Base-by-base conservation (phyloP, 345 rosid genomes). In the Turnera subulata region DNA sequence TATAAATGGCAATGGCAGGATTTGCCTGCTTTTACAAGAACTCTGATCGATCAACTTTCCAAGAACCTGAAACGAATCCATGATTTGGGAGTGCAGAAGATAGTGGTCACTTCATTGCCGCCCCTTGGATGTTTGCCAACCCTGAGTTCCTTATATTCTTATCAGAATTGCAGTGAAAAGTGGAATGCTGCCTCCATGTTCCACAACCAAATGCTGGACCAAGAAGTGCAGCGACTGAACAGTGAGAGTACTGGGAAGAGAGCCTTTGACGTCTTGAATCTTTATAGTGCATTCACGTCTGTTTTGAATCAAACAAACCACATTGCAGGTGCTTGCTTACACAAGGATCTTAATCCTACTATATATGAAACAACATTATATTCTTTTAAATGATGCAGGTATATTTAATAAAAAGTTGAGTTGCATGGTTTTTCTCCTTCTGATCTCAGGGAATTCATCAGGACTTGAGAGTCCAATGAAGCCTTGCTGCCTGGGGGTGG, bases 401-500 rank as follows among this genome's bases (percentile, higher is more conserved):
- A 40, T 4, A 40, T 12, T 12, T 12, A 40, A 40, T 12, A 10
- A 15, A 40, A 2, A 40, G 11, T 4, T 12, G n/a, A 40, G 13
- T 40, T 10, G 11, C 45, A 15, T 40, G 15, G 10, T 33, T 56
- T 9, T 29, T 21, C 24, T 17, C 17, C 44, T 68, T 4, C 21
- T 23, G 15, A 17, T 35, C 5, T 57, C 74, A 78, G 78, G 75
- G 17, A 49, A 14, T 12, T 23, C 14, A 39, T 29, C 52, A 22
- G 23, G 13, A 1, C 13, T 5, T 20, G 49, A 38, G 57, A 64
- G 40, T 44, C 48, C 67, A 24, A 32, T 78, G 66, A 47, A 58
- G 65, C 84, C 85, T n/a, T 83, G 82, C 23, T 78, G 84, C 45
- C 48, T 13, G n/a, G 89, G 77, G 0, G 17, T 19, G 50, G 25